A percentile compares a stretch with the other conserved stretches of the same genome.
Evolutionary conservation across 2,329 filamentous ascomycete species (phyloP).

Genomic region (Alternaria novae-zelandiae): DNA sequence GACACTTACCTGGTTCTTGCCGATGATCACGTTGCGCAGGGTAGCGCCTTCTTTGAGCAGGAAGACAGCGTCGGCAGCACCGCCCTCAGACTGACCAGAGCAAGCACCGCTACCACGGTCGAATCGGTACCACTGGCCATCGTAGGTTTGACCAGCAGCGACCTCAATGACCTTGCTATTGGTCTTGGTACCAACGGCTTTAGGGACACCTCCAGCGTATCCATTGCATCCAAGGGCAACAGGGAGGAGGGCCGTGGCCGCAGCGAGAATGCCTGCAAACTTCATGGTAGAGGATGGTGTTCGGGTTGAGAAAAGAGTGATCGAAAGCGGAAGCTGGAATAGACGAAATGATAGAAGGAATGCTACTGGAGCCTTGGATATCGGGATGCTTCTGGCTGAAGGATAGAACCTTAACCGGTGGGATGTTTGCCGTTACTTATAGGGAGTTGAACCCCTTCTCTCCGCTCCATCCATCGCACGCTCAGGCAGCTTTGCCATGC

Average conservation of each 20-base stretch:
- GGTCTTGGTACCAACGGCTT: constrained; percentile 30
- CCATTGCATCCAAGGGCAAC: constrained; percentile 31
- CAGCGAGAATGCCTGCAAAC: constrained; percentile 15
- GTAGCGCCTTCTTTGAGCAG: constrained; percentile 57
- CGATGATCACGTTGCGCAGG: constrained; percentile 61
- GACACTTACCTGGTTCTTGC: constrained; percentile 48
- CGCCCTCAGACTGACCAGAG: constrained; percentile 27
- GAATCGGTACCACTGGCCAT: constrained; percentile 33
- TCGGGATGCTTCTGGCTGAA: constrained; percentile 9
- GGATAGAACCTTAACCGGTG: neutral
- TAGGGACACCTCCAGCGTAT: constrained; percentile 33
- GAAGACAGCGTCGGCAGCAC: constrained; percentile 47
- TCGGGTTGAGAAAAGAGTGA: neutral
- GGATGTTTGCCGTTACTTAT: constrained; percentile 6
- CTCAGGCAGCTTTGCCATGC: constrained; percentile 1
- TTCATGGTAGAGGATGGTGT: constrained; percentile 20
- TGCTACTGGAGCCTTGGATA: neutral
- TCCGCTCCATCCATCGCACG: neutral
- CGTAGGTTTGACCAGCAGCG: constrained; percentile 29
- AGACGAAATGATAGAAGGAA: neutral
- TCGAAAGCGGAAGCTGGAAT: neutral
- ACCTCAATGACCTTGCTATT: constrained; percentile 36
- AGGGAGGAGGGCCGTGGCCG: constrained; percentile 28
- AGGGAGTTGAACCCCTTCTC: neutral
- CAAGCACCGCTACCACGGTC: constrained; percentile 36